Evolutionary conservation across 768 basidiomycete genomes (phyloP), one percentile per base, ranked within the genome.

Genomic region (Termitomyces sp.): DNA sequence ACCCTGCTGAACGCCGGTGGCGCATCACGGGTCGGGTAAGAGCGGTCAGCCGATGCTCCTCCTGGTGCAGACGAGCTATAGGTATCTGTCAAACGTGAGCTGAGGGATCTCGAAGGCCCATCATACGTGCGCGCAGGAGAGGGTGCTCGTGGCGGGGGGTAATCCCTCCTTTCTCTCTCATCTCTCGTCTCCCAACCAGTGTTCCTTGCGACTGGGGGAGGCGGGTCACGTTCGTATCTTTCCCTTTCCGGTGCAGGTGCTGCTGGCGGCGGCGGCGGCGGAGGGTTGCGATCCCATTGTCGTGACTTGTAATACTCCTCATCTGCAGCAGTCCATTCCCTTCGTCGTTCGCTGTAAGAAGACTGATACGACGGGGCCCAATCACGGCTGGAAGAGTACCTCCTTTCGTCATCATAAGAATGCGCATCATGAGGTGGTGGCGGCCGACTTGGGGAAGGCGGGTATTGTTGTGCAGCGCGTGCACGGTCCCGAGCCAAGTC

Each of bases 171-270:
- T 2, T 74, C 73, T 7, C 77, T 73, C 3, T 79, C 78, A 16
- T 72, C 70, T 9, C 75, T 70, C n/a, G 68, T 63, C 32, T 73
- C 75, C 77, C 78, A 79, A 7, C 68, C 65, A 46, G 66, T 60
- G 48, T 64, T 62, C 31, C 68, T 63, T 12, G 40, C 23, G 5
- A 35, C 22, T 3, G 47, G 47, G 33, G 33, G 47, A 6, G 46
- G 64, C 3, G 51, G 63, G 12, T 73, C 72, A 32, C 74, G 68
- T 5, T 76, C 76, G 53, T 70, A 73, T 33, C 75, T 66, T 12
- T 76, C 70, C 57, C 70, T 64, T 7, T 75, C 73, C 12, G 59
- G 35, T 7, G 43, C 59, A 16, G 63, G 48, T 43, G 58, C 23
- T 31, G 50, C 58, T 22, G 62, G 48, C 31, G 63, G 56, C 7